Conservation (phyloP, 352 stramenopile genomes). For the Phytophthora multivora region DNA sequence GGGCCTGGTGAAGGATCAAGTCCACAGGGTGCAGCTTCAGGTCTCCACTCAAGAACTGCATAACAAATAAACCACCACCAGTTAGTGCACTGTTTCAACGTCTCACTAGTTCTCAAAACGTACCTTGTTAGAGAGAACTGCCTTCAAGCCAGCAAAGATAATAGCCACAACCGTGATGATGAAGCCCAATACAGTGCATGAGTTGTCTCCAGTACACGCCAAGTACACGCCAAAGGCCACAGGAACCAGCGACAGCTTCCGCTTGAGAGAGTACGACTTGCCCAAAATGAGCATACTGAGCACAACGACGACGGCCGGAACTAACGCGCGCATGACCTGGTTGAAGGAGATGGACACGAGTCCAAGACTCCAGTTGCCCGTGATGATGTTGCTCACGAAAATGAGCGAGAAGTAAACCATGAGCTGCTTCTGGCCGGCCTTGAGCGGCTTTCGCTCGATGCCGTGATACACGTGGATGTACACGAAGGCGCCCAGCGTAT, state of each 20-base stretch:
- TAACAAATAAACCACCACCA: constrained; percentile 4
- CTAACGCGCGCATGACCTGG: constrained; percentile 91
- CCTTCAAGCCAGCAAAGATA: constrained; percentile 92
- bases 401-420: constrained; percentile 92
- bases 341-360: constrained; percentile 96
- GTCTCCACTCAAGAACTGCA: constrained; percentile 89
- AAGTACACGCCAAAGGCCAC: constrained; percentile 87
- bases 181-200: constrained; percentile 86
- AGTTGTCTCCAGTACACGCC: constrained; percentile 89
- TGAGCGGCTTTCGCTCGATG: constrained; percentile 71
- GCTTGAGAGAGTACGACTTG: constrained; percentile 76
- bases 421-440: constrained; percentile 64
- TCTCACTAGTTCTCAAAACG: neutral
- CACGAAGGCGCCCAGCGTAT: constrained; percentile 86
- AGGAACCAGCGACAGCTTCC: constrained; percentile 77
- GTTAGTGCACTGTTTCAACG: constrained; percentile 5
- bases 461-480: constrained; percentile 76
- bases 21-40: constrained; percentile 94
- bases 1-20: constrained; percentile 92
- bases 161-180: constrained; percentile 90
- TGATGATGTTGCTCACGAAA: constrained; percentile 96
- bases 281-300: constrained; percentile 83
- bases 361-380: constrained; percentile 92
- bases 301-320: constrained; percentile 78
- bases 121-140: constrained; percentile 90